Conservation (phyloP, 345 rosid genomes). For the Citrus reticulata region DNA sequence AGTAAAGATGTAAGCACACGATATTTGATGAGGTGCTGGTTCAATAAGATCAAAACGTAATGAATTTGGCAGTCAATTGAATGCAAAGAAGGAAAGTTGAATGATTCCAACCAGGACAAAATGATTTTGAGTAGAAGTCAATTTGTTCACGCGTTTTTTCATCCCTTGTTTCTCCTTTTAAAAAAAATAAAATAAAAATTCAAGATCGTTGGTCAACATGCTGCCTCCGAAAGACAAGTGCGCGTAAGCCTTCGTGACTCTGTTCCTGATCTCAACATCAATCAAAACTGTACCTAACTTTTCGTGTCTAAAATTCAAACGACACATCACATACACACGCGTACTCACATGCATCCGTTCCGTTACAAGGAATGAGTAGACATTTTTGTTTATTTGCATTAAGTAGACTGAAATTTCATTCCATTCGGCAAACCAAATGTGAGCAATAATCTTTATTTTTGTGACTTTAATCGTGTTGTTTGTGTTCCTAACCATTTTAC, state of each 20-base stretch:
- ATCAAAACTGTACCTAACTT: background rate
- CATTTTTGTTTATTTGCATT: too few species aligned
- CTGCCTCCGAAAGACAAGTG: background rate
- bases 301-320: background rate
- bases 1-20: too few species aligned
- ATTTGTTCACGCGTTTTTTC: background rate
- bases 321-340: too few species aligned
- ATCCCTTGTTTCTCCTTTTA: too few species aligned
- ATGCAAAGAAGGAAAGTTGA: background rate
- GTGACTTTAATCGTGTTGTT: too few species aligned
- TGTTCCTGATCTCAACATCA: background rate
- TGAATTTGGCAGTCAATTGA: background rate
- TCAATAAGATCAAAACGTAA: background rate
- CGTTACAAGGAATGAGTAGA: too few species aligned
- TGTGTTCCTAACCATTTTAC: too few species aligned
- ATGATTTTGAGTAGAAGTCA: background rate
- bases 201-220: background rate
- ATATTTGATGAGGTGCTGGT: background rate
- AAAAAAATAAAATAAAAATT: too few species aligned
- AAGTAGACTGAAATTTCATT: too few species aligned
- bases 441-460: too few species aligned
- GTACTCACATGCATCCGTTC: too few species aligned
- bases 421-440: too few species aligned
- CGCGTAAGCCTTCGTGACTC: background rate
- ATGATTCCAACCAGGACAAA: background rate